Evolutionary conservation across 495 filamentous ascomycete genomes (phyloP).

Genomic region (Talaromyces wortmannii): DNA sequence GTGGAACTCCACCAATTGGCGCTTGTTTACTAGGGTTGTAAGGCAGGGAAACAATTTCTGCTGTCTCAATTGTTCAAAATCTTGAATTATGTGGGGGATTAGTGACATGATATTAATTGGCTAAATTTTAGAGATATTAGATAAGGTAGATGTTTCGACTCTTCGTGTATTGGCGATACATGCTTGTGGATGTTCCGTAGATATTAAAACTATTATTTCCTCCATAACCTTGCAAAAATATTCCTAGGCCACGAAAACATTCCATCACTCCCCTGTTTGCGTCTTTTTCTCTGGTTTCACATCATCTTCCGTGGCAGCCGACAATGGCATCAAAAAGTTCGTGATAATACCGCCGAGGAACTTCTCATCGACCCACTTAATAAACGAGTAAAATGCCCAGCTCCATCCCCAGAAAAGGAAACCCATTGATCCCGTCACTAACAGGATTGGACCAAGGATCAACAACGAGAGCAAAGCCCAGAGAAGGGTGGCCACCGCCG

Average conservation of each 20-base stretch:
- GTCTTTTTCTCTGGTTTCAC: neutral
- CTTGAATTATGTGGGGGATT: too few relatives aligned
- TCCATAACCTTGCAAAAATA: too few relatives aligned
- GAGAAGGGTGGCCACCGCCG: slow-evolving; percentile 24
- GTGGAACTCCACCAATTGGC: too few relatives aligned
- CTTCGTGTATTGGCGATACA: too few relatives aligned
- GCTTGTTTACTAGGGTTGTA: too few relatives aligned
- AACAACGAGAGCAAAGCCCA: slow-evolving; percentile 28
- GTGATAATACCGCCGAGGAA: slow-evolving; percentile 26
- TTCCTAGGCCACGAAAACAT: neutral
- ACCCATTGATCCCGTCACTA: slow-evolving; percentile 31
- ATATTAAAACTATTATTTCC: too few relatives aligned
- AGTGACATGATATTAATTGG: too few relatives aligned
- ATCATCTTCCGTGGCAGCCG: slow-evolving; percentile 6
- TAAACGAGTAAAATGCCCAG: slow-evolving; percentile 30
- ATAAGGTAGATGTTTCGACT: too few relatives aligned
- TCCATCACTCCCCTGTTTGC: neutral
- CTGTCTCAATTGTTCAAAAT: too few relatives aligned
- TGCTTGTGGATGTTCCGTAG: too few relatives aligned
- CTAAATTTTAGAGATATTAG: too few relatives aligned
- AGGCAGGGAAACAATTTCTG: too few relatives aligned
- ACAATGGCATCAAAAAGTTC: slow-evolving; percentile 19
- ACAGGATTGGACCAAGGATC: slow-evolving; percentile 27
- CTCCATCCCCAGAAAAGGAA: slow-evolving; percentile 34
- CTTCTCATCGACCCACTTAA: slow-evolving; percentile 26